phyloP scores from a whole-genome alignment of 805 yeast genomes.

The Pichia thaimueangensis region DNA sequence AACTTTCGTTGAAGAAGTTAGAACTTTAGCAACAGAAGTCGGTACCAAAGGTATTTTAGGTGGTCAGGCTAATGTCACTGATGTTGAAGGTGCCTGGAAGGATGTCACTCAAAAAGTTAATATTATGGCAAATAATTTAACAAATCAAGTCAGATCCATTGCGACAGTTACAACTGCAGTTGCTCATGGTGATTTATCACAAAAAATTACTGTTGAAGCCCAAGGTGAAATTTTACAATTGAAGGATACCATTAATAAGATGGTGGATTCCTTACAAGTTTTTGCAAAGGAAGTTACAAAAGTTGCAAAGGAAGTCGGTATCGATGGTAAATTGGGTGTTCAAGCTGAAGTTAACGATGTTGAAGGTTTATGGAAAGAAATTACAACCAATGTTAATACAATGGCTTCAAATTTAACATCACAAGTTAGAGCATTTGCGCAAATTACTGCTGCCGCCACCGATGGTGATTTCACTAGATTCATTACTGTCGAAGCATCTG shows the following conservation, averaged over 20 bases:
- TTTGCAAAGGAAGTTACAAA: slow-evolving; percentile 85
- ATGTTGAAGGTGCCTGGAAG: slow-evolving; percentile 86
- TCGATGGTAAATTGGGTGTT: slow-evolving; percentile 87
- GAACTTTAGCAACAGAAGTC: slow-evolving; percentile 83
- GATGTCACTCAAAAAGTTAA: slow-evolving; percentile 84
- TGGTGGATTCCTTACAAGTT: slow-evolving; percentile 86
- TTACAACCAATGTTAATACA: slow-evolving; percentile 84
- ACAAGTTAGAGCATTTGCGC: slow-evolving; percentile 90
- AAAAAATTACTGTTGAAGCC: slow-evolving; percentile 82
- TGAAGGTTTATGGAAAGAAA: slow-evolving; percentile 88
- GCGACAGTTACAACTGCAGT: slow-evolving; percentile 91
- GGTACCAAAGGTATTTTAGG: slow-evolving; percentile 81
- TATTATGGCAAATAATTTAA: slow-evolving; percentile 80
- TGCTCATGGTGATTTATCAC: slow-evolving; percentile 82
- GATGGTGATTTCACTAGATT: slow-evolving; percentile 89
- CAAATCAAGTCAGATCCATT: slow-evolving; percentile 82
- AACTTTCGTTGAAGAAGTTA: slow-evolving; percentile 76
- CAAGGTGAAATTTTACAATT: slow-evolving; percentile 85
- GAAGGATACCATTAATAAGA: slow-evolving; percentile 80
- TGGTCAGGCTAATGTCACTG: slow-evolving; percentile 82
- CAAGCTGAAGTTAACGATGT: slow-evolving; percentile 89
- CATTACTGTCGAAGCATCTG: slow-evolving; percentile 85
- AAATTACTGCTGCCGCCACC: slow-evolving; percentile 89
- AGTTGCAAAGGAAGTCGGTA: slow-evolving; percentile 90
- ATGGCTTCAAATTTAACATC: slow-evolving; percentile 93